A percentile compares a stretch with the other conserved stretches of the same genome.
phyloP scores from a whole-genome alignment of 1,284 basidiomycete species.

The Heterobasidion annosum region DNA sequence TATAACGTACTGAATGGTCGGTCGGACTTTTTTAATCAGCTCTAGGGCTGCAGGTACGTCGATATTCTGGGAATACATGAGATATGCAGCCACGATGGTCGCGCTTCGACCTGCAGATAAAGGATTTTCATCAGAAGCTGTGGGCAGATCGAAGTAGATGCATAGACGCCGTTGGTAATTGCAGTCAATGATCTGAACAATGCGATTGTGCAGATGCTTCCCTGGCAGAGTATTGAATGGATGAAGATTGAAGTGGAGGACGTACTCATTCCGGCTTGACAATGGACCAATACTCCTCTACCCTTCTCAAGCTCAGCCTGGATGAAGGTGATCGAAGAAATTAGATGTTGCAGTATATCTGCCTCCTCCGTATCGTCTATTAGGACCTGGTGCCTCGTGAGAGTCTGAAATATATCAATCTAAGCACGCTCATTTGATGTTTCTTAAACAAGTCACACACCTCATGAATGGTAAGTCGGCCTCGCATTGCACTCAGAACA shows the following conservation, averaged over 20 bases:
- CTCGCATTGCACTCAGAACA: constrained; percentile 65
- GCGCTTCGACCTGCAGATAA: constrained; percentile 58
- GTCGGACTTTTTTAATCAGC: constrained; percentile 55
- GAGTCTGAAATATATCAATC: constrained; percentile 35
- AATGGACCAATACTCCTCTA: constrained; percentile 77
- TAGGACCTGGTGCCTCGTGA: constrained; percentile 61
- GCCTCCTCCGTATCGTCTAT: constrained; percentile 63
- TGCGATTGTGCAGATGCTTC: too few species aligned
- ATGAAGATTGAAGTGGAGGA: constrained; percentile 12
- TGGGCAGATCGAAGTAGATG: too few species aligned
- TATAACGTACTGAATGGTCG: constrained; percentile 59
- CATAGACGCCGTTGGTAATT: too few species aligned
- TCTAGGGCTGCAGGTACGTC: constrained; percentile 60
- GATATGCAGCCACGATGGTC: constrained; percentile 75
- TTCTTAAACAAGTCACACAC: constrained; percentile 24
- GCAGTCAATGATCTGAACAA: background rate
- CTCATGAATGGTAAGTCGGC: constrained; percentile 54
- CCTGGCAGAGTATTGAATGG: too few species aligned
- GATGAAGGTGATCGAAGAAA: constrained; percentile 75
- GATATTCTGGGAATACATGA: constrained; percentile 70
- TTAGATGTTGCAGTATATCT: constrained; percentile 71
- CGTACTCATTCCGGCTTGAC: constrained; percentile 81
- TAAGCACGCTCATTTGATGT: background rate
- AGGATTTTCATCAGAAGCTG: background rate
- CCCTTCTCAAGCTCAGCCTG: constrained; percentile 66